Evolutionary conservation across 2,329 filamentous ascomycete species (phyloP).

Genomic region (Xylariomycetidae sp.): DNA sequence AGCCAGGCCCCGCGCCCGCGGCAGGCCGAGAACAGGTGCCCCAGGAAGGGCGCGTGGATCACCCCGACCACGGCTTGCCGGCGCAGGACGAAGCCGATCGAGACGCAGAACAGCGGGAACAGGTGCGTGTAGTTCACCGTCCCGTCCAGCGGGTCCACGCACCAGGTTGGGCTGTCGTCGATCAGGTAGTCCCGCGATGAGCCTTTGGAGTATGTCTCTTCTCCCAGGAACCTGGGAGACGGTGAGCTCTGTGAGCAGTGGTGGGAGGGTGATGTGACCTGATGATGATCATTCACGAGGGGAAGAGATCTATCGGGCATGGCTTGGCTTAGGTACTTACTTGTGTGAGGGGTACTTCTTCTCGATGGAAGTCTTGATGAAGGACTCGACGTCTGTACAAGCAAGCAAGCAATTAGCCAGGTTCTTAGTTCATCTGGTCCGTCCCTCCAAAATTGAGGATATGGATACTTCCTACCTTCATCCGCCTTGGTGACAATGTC

Average conservation of each 20-base stretch:
- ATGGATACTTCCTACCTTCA: conserved; percentile 43
- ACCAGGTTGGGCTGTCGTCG: conserved; percentile 60
- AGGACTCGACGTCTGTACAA: conserved; percentile 63
- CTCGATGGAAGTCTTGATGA: conserved; percentile 56
- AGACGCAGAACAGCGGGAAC: conserved; percentile 77
- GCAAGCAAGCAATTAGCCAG: too few species aligned
- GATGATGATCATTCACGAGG: too few species aligned
- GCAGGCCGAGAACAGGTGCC: conserved; percentile 64
- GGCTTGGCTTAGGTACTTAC: too few species aligned
- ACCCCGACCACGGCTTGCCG: conserved; percentile 60
- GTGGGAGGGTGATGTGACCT: too few species aligned
- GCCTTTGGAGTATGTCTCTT: conserved; percentile 69
- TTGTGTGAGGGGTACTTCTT: conserved; percentile 59
- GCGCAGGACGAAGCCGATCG: conserved; percentile 61
- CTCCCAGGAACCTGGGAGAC: conserved; percentile 64
- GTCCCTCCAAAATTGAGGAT: too few species aligned
- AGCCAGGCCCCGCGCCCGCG: conserved; percentile 62
- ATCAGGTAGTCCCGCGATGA: conserved; percentile 64
- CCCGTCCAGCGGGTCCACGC: conserved; percentile 71
- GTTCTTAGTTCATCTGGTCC: too few species aligned
- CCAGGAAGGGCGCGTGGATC: conserved; percentile 64
- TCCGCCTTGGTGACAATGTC: conserved; percentile 75
- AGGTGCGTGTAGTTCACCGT: conserved; percentile 79
- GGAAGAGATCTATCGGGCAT: too few species aligned
- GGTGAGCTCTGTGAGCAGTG: too few species aligned